Percentiles rank a stretch among this genome's conserved stretches.
Evolutionary conservation across 139 green algal genomes (phyloP).

Genomic region (Auxenochlorella protothecoides): DNA sequence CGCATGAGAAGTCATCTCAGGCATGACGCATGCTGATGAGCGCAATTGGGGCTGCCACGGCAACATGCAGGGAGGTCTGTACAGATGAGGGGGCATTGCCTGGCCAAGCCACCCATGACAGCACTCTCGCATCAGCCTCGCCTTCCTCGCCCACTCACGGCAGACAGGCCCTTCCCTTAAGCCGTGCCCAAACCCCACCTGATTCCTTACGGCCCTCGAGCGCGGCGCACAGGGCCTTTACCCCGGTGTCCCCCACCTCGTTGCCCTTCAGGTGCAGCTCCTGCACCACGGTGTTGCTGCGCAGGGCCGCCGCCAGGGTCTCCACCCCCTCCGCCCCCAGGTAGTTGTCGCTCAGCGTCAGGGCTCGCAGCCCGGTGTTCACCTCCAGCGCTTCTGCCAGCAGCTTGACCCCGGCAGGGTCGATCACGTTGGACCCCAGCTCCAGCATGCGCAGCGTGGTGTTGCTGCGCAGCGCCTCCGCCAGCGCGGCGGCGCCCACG

Average conservation of each 20-base stretch:
- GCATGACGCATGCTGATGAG: neutral
- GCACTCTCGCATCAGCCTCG: neutral
- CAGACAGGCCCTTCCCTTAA: neutral
- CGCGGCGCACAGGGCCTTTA: conserved; percentile 63
- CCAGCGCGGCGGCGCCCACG: conserved; percentile 65
- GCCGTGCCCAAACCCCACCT: neutral
- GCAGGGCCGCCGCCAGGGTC: conserved; percentile 63
- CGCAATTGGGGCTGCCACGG: neutral
- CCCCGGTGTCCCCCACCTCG: conserved; percentile 77
- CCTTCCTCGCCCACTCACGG: neutral
- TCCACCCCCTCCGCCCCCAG: conserved; percentile 48
- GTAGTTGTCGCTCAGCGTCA: conserved; percentile 71
- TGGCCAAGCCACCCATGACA: too few species aligned
- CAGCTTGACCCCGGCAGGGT: conserved; percentile 60
- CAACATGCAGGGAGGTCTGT: too few species aligned
- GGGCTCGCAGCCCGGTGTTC: conserved; percentile 50
- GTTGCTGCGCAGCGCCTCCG: conserved; percentile 76
- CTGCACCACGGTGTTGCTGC: conserved; percentile 47
- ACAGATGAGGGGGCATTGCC: too few species aligned
- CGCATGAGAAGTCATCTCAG: neutral
- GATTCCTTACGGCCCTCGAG: conserved; percentile 33
- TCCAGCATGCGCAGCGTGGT: conserved; percentile 64
- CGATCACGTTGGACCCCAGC: conserved; percentile 74
- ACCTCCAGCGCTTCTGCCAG: conserved; percentile 59
- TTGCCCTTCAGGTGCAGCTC: conserved; percentile 89